A percentile compares a stretch with the other conserved stretches of the same genome.
phyloP scores from a whole-genome alignment of 768 basidiomycete species.

The Mycena chlorophos region DNA sequence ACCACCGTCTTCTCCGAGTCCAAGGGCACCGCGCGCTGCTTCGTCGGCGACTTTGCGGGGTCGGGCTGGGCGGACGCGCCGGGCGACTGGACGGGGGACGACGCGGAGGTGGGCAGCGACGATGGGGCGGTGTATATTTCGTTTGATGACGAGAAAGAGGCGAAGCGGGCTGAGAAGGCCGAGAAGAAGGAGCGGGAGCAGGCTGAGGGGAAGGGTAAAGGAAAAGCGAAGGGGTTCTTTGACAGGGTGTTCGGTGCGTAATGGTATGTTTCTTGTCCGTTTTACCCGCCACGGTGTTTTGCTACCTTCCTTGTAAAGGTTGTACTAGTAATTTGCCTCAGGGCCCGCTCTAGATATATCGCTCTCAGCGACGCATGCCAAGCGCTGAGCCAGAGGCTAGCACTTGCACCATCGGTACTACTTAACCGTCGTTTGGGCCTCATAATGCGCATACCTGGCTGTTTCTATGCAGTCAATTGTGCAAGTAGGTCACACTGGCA shows the following conservation, averaged over 20 bases:
- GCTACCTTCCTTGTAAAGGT: too few relatives aligned
- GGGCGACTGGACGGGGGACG: slow-evolving; percentile 39
- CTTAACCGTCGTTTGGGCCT: too few relatives aligned
- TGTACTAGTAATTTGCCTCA: too few relatives aligned
- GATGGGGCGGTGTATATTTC: slow-evolving; percentile 39
- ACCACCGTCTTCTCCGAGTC: slow-evolving; percentile 37
- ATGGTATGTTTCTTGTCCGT: too few relatives aligned
- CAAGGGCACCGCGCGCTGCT: slow-evolving; percentile 35
- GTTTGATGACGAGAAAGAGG: slow-evolving; percentile 36
- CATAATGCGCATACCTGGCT: too few relatives aligned
- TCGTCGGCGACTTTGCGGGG: slow-evolving; percentile 40
- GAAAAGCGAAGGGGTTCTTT: slow-evolving; percentile 8
- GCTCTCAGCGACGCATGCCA: too few relatives aligned
- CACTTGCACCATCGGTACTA: too few relatives aligned
- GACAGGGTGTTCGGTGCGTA: background rate
- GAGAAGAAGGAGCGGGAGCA: background rate
- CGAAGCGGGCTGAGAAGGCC: background rate
- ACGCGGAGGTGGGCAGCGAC: slow-evolving; percentile 35
- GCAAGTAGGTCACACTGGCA: too few relatives aligned
- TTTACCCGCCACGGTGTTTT: too few relatives aligned
- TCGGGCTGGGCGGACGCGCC: slow-evolving; percentile 25
- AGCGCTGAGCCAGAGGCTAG: too few relatives aligned
- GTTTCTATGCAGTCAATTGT: too few relatives aligned
- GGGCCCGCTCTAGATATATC: too few relatives aligned
- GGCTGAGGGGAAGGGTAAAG: slow-evolving; percentile 4